phyloP scores from a whole-genome alignment of 257 asterid genomes.

The Nemophila menziesii region DNA sequence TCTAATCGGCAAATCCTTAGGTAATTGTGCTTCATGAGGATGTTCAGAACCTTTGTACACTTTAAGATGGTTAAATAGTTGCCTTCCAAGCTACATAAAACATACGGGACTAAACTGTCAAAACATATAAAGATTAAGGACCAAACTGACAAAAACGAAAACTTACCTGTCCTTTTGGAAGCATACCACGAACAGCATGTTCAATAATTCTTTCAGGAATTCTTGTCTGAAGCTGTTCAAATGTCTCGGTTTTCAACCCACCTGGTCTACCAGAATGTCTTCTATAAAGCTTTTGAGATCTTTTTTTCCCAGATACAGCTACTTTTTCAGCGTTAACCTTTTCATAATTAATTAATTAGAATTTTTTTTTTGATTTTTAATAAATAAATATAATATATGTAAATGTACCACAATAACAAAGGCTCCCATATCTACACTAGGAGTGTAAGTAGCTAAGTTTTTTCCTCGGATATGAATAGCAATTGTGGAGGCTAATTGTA shows the following conservation, averaged over 20 bases:
- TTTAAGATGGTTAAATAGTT: constrained; percentile 78
- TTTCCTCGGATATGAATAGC: constrained; percentile 88
- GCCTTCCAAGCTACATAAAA: constrained; percentile 75
- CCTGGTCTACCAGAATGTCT: constrained; percentile 97
- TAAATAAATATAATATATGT: too few relatives aligned
- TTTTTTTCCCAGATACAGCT: constrained; percentile 87
- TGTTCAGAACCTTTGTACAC: constrained; percentile 78
- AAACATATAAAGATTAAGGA: too few relatives aligned
- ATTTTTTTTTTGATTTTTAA: too few relatives aligned
- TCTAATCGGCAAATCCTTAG: constrained; percentile 61
- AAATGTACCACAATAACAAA: constrained; percentile 74
- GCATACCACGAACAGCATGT: constrained; percentile 98
- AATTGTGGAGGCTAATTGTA: constrained; percentile 48
- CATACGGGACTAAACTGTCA: too few relatives aligned
- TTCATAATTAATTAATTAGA: constrained; percentile 6
- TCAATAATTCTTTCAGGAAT: constrained; percentile 85
- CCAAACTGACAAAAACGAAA: constrained; percentile 3
- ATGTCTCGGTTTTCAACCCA: constrained; percentile 87
- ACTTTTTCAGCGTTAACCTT: constrained; percentile 85
- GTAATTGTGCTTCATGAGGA: constrained; percentile 93
- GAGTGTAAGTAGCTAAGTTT: constrained; percentile 80
- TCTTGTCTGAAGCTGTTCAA: constrained; percentile 84
- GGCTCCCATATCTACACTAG: constrained; percentile 99
- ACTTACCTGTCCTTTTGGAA: constrained; percentile 84
- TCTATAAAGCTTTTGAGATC: constrained; percentile 68